Evolutionary conservation across 352 stramenopile species (phyloP).

Genomic region (Plasmopara halstedii): DNA sequence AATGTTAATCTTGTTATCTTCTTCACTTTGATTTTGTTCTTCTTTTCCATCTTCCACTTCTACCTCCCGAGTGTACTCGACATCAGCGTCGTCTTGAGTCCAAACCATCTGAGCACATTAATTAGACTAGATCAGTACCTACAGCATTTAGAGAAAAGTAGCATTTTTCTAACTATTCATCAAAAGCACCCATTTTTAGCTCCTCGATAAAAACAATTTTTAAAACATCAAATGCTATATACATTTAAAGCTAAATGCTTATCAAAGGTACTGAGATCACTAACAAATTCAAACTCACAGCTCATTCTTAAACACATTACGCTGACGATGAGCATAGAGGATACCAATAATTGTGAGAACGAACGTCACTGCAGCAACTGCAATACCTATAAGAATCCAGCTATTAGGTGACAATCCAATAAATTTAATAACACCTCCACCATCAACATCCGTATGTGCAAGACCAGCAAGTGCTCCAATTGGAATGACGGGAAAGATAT

Average conservation of each 20-base stretch:
- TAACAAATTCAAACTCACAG: too few species aligned
- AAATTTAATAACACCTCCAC: constrained; percentile 34
- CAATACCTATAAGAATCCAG: constrained; percentile 30
- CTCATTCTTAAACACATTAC: constrained; percentile 25
- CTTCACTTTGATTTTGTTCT: background rate
- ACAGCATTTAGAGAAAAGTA: too few species aligned
- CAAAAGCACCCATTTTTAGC: too few species aligned
- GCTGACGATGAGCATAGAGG: constrained; percentile 24
- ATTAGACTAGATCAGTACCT: background rate
- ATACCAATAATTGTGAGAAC: constrained; percentile 28
- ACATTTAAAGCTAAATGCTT: too few species aligned
- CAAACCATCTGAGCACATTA: constrained; percentile 1
- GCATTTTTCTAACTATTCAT: too few species aligned
- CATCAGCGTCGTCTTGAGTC: background rate
- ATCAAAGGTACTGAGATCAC: too few species aligned
- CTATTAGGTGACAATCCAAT: constrained; percentile 22
- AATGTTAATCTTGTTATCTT: background rate
- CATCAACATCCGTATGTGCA: constrained; percentile 39
- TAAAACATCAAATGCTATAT: too few species aligned
- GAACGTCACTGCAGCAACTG: constrained; percentile 18
- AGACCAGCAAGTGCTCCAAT: constrained; percentile 38
- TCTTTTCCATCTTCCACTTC: background rate
- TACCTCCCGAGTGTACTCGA: background rate
- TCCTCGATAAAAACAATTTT: too few species aligned
- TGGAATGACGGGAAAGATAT: constrained; percentile 63